Base-by-base conservation (phyloP, 495 filamentous ascomycete species). In the Annulohypoxylon maeteangense region DNA sequence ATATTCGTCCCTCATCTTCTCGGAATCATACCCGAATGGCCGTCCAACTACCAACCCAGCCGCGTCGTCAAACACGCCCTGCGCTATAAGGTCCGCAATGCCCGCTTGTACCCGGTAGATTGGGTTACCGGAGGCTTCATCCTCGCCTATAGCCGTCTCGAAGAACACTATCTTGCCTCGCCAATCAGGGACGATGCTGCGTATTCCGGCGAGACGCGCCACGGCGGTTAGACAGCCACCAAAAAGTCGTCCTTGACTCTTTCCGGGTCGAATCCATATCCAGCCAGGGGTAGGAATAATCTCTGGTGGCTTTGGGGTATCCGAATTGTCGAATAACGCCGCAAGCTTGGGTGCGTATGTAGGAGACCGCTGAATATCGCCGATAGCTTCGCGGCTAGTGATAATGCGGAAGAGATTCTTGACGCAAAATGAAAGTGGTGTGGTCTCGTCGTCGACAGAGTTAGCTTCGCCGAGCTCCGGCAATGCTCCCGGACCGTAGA, bases 21-120 rank as follows among this genome's bases (percentile, higher is more conserved):
- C 38, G 23, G 71, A 67, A 16, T 76, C 51, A 51, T 78, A 78
- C 0, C 68, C 63, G 47, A 64, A 77, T 12, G 76, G 70, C 27
- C 78, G 72, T 4, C 79, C 79, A 11, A 81, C 63, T 10, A 81
- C 75, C 44, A 81, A 54, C 4, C 79, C 79, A 0, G 65, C 66
- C 4, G 65, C 72, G 6, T 71, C 68, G 22, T 80, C 75, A 23
- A 79, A 78, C 0, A 78, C 64, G 10, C 79, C 79, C 16, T 72
- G 59, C 7, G 77, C 76, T 6, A 78, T 73, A 0, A 80, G 63
- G 62, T 81, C 79, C 8, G 70, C 78, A 36, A 81, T 68, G 2
- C 55, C 67, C 0, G 70, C 68, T 36, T 59, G 67, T 14, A 78
- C 64, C 12, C 69, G 61, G 7, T 51, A 20, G 10, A 77, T 57